Base-by-base conservation (phyloP, 2,329 filamentous ascomycete species). In the Truncatella angustata region DNA sequence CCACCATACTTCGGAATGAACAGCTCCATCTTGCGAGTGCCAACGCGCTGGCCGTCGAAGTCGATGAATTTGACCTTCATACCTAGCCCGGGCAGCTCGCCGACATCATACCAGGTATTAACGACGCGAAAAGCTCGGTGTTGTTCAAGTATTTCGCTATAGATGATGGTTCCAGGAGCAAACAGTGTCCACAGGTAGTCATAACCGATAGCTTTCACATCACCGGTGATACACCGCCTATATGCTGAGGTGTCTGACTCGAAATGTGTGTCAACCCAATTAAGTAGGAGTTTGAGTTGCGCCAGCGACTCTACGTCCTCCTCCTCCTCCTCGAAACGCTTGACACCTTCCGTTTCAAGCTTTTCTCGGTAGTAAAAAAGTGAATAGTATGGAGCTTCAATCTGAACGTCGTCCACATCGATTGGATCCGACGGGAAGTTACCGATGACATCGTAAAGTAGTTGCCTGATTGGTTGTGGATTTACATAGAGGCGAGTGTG, bases 1-100 rank as follows among this genome's bases (percentile, higher is more conserved):
- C 58, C 61, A 1, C 55, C 42, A 43, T 70, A 71, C 28, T 63
- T 60, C 9, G 57, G 51, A 20, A 71, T 62, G 10, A 57, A 44
- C 4, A 69, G 32, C 14, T 58, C 53, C 4, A 49, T 50, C n/a
- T 37, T 54, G 4, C 64, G 58, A 3, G 56, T 57, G 12, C 68
- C 67, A 4, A 71, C 57, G 6, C 53, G 56, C 20, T 70, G 64
- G n/a, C 70, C 70, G 46, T 72, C 66, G 21, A 63, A 71, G 54
- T 71, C 69, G 23, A 68, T 58, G 46, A 63, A 70, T 3, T 54
- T 26, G 5, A 60, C 54, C 2, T 54, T 46, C 20, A 71, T 50
- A 14, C 57, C 54, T 4, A 69, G 59, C 2, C 56, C 53, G 0
- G 61, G 59, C 2, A 52, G 39, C 1, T 59, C 50, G n/a, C 61